Percentiles rank a stretch among this genome's conserved stretches.
Conservation (phyloP, 257 asterid genomes). For the Paulownia fortunei region DNA sequence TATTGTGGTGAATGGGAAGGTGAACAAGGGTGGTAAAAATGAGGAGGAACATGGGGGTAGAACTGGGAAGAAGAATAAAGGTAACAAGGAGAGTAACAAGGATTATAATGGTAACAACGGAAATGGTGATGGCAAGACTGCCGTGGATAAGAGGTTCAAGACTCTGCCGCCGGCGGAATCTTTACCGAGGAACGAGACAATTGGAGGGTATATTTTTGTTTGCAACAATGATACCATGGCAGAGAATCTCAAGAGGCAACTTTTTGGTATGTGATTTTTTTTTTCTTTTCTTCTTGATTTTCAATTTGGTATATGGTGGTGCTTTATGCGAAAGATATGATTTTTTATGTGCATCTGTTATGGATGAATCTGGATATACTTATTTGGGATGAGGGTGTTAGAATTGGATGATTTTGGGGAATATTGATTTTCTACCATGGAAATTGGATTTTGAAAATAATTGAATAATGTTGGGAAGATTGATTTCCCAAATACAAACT, state of each 20-base stretch:
- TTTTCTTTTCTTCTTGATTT: neutral
- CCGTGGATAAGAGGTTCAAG: constrained; percentile 90
- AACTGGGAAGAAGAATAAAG: constrained; percentile 69
- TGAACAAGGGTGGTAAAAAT: constrained; percentile 51
- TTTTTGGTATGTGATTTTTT: constrained; percentile 64
- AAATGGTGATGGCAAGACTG: constrained; percentile 51
- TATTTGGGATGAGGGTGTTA: neutral
- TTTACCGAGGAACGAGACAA: constrained; percentile 89
- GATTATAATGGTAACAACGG: constrained; percentile 36
- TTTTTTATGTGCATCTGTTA: neutral
- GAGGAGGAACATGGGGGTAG: constrained; percentile 62
- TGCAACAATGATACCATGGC: constrained; percentile 99
- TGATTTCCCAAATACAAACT: neutral
- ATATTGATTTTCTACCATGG: neutral
- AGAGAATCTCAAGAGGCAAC: constrained; percentile 91
- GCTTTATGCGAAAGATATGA: neutral
- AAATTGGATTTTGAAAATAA: neutral
- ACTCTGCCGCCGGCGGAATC: constrained; percentile 93
- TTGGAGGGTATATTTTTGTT: constrained; percentile 96
- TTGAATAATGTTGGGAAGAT: neutral
- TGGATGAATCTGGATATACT: neutral
- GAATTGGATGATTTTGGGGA: neutral
- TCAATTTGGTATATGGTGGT: neutral
- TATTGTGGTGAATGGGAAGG: constrained; percentile 50
- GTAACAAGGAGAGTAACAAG: constrained; percentile 51